Conservation (phyloP, 768 basidiomycete genomes). For the Trametes villosa region DNA sequence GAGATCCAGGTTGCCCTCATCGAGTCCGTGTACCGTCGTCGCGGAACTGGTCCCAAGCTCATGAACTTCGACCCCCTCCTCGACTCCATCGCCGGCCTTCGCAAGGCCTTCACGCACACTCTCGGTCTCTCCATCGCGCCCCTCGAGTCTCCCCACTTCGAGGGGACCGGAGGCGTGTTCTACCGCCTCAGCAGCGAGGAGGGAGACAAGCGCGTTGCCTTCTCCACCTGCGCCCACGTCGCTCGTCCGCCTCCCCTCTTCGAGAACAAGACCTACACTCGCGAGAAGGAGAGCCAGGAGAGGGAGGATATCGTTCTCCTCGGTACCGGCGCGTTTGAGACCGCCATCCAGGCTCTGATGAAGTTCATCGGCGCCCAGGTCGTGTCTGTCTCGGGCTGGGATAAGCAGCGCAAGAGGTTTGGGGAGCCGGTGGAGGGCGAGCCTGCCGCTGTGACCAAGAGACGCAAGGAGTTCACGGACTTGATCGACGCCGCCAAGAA, state of each 20-base stretch:
- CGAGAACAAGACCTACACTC: constrained; percentile 25
- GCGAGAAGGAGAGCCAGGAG: constrained; percentile 2
- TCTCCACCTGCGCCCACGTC: constrained; percentile 39
- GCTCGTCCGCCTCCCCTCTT: constrained; percentile 36
- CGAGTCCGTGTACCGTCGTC: not conserved
- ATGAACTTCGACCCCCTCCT: not conserved
- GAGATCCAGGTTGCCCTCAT: not conserved
- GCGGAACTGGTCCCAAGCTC: not conserved
- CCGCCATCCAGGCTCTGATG: not conserved
- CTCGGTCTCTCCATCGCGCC: constrained; percentile 1
- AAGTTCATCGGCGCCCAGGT: not conserved
- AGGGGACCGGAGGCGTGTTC: constrained; percentile 39
- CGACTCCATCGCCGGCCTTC: not conserved
- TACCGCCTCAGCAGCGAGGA: constrained; percentile 29
- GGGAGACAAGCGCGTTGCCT: constrained; percentile 26
- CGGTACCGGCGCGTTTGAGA: not conserved
- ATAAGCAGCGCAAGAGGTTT: constrained; percentile 29
- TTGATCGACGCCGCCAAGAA: not conserved
- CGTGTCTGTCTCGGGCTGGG: constrained; percentile 21
- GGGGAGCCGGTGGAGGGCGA: constrained; percentile 30
- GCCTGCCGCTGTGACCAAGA: not conserved
- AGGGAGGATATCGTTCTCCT: not conserved
- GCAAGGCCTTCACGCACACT: not conserved
- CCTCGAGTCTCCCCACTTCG: not conserved
- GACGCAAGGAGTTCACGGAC: not conserved